phyloP scores from a whole-genome alignment of 768 basidiomycete genomes.

The Psilocybe tampanensis region DNA sequence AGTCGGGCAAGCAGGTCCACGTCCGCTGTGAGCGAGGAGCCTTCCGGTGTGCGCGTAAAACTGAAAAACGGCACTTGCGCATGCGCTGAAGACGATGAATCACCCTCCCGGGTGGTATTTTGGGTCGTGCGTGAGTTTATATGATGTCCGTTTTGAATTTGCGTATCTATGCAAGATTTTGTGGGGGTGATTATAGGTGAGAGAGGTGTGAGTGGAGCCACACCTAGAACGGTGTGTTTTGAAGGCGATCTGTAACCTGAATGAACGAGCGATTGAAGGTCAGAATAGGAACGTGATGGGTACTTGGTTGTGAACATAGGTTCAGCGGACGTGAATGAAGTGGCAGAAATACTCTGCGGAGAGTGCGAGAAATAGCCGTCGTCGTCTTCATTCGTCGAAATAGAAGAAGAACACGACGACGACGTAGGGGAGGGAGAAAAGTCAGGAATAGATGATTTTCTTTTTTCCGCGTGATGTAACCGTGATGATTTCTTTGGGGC shows the following conservation, averaged over 20 bases:
- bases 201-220: conserved; percentile 6
- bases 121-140: too few relatives aligned
- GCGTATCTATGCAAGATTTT: conserved; percentile 6
- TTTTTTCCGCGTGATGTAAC: too few relatives aligned
- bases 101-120: background rate
- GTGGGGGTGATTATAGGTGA: conserved; percentile 1
- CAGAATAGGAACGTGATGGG: conserved; percentile 46
- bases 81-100: background rate
- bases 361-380: conserved; percentile 68
- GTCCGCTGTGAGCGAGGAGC: conserved; percentile 76
- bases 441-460: background rate
- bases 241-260: conserved; percentile 35
- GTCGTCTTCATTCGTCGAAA: conserved; percentile 42
- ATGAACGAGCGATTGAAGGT: conserved; percentile 34
- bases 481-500: background rate
- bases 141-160: background rate
- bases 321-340: conserved; percentile 30
- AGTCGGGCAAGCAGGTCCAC: conserved; percentile 65
- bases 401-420: conserved; percentile 15
- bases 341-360: conserved; percentile 40
- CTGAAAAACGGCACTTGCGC: conserved; percentile 72
- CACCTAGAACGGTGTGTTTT: conserved; percentile 27
- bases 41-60: conserved; percentile 76
- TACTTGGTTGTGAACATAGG: background rate
- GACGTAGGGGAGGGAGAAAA: conserved; percentile 2